Conservation (phyloP, 805 yeast species). For the Saccharomycopsis oosterbeekiorum region DNA sequence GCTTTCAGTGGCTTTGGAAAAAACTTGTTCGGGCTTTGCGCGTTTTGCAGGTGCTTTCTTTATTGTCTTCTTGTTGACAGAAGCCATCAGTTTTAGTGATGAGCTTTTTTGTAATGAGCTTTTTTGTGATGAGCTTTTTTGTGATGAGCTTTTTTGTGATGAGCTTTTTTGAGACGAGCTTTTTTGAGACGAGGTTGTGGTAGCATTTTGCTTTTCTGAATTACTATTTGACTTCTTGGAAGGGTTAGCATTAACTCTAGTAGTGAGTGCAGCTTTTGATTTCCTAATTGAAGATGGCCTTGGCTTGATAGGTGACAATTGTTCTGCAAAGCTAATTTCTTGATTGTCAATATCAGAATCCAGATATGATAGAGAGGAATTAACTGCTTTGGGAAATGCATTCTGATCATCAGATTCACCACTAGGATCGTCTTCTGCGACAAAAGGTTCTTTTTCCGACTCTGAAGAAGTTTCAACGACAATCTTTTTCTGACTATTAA, state of each 20-base stretch:
- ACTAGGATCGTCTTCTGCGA: not conserved
- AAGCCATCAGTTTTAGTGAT: not conserved
- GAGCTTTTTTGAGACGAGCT: not conserved
- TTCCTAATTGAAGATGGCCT: not conserved
- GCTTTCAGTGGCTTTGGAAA: not conserved
- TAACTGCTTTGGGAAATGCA: constrained; percentile 19
- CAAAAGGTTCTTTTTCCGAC: not conserved
- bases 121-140: not conserved
- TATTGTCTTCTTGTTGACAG: not conserved
- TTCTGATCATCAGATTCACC: constrained; percentile 5
- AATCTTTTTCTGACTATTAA: not conserved
- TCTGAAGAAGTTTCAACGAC: not conserved
- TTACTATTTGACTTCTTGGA: constrained; percentile 8
- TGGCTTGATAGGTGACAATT: not conserved
- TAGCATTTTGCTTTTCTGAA: too few species aligned
- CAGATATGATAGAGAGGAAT: constrained; percentile 16
- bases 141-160: not conserved
- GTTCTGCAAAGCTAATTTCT: not conserved
- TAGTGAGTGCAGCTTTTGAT: constrained; percentile 14
- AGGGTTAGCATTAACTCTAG: constrained; percentile 15
- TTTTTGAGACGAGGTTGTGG: too few species aligned
- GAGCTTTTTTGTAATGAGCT: too few species aligned
- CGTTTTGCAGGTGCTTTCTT: constrained; percentile 4
- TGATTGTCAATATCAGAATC: constrained; percentile 26
- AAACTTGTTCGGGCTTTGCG: constrained; percentile 8